Evolutionary conservation across 2,329 filamentous ascomycete species (phyloP), one percentile per base, ranked within the genome.

Genomic region (Elsinoe ampelina): DNA sequence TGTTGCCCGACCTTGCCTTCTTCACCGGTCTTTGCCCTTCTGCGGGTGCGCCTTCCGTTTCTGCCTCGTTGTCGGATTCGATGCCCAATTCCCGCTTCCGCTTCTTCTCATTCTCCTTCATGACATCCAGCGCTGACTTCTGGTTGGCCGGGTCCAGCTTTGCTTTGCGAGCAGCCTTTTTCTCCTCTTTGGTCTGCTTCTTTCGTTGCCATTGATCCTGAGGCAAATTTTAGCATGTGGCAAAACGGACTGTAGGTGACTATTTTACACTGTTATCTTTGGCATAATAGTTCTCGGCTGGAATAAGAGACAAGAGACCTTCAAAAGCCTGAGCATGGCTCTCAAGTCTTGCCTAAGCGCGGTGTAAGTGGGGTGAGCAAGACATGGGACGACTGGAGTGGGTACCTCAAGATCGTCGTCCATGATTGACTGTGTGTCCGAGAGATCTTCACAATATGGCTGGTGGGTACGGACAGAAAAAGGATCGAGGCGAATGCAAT

Each of bases 131-230:
- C 60, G 90, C 92, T 62, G 84, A 93, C 76, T 95, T 93, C 62
- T 86, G 84, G 67, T 89, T 90, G 63, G 92, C 89, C 22, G 93
- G 91, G 66, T 97, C 89, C 39, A 97, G 80, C 74, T 96, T 97
- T 59, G 87, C 89, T 68, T 85, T 81, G 74, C 90, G 90, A 57
- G 89, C 87, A 63, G 86, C 84, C 60, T 83, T 82, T 59, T 88
- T 88, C 71, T 95, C 81, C 71, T 89, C 87, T 70, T 95, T 95
- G 52, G 89, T 92, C 74, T 97, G 91, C 77, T 97, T 97, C 75
- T 93, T 95, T 68, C 86, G 86, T 70, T 85, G 84, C 89, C 90
- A 95, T 84, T 96, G 89, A 66, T 93, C 87, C 89, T 95, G 67
- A 60, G 63, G 55, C 45, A 30, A 34, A 22, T 19, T 17, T 59